Conservation (phyloP, 169 alveolate species). For the Cyclospora cayetanensis region DNA sequence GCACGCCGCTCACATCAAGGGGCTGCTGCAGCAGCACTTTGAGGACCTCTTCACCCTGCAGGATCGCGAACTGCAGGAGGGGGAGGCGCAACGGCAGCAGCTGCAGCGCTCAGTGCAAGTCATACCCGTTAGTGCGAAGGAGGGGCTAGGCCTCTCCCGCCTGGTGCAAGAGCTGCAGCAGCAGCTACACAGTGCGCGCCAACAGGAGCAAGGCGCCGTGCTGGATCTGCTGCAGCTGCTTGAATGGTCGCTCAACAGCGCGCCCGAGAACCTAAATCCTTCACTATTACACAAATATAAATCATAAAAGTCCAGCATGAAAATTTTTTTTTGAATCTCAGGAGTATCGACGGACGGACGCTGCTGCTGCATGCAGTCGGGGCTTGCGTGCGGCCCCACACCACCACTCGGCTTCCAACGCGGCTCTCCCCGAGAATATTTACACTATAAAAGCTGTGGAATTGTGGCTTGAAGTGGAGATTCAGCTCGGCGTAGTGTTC, state of each 20-base stretch:
- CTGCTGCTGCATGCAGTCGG: no score
- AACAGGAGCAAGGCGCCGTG: not conserved
- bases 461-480: no score
- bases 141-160: not conserved
- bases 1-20: not conserved
- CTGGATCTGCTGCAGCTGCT: not conserved
- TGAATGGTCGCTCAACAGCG: not conserved
- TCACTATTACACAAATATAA: no score
- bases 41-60: not conserved
- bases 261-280: not conserved
- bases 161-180: not conserved
- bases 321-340: no score
- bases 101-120: constrained; percentile 5
- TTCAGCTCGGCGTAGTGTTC: no score
- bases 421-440: no score
- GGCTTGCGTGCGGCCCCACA: no score
- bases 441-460: no score
- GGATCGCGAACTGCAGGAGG: not conserved
- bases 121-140: not conserved
- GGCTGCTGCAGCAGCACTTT: not conserved
- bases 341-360: no score
- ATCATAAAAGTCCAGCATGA: no score
- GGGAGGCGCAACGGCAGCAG: not conserved
- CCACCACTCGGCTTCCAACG: no score
- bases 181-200: not conserved